These are phyloP conservation scores for Phellinidium pouzarii DNA, from an alignment of 1,284 basidiomycete species.

Conservation along the genomic window DNA sequence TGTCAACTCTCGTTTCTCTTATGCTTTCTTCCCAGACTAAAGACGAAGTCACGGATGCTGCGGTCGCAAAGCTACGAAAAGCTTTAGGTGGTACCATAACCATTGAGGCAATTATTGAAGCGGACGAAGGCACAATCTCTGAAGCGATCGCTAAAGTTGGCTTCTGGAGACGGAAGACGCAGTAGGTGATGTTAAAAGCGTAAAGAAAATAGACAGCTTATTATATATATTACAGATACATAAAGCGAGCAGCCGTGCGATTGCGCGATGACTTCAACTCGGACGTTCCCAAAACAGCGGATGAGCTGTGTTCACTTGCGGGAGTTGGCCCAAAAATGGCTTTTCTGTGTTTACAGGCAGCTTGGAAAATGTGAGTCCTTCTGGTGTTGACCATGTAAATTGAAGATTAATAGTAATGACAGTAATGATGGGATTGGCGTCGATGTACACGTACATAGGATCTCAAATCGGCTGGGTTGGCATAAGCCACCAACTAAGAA, in stretches of 20 bases:
- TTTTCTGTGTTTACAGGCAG: constrained; percentile 75
- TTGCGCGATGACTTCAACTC: constrained; percentile 67
- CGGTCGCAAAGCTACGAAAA: constrained; percentile 69
- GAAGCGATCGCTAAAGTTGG: constrained; percentile 85
- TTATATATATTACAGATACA: constrained; percentile 40
- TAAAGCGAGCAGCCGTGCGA: constrained; percentile 64
- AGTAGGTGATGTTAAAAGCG: constrained; percentile 33
- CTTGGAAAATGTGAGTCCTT: constrained; percentile 70
- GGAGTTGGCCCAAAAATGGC: constrained; percentile 96
- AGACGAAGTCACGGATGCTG: constrained; percentile 83
- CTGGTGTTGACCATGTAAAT: background rate
- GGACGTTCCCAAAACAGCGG: constrained; percentile 82
- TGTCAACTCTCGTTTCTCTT: constrained; percentile 83
- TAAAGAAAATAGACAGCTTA: too few species aligned
- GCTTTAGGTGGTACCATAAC: constrained; percentile 75
- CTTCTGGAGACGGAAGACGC: constrained; percentile 87
- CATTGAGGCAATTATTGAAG: constrained; percentile 63
- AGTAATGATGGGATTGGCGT: constrained; percentile 95
- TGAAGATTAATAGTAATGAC: background rate
- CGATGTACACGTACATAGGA: constrained; percentile 92
- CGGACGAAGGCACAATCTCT: constrained; percentile 58
- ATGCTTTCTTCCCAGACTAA: constrained; percentile 97
- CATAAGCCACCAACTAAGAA: constrained; percentile 78
- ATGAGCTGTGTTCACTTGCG: constrained; percentile 76
- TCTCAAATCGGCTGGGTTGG: constrained; percentile 91